A percentile compares a stretch with the other conserved stretches of the same genome.
Evolutionary conservation across 768 basidiomycete species (phyloP).

Genomic region (Rhizopogon salebrosus): DNA sequence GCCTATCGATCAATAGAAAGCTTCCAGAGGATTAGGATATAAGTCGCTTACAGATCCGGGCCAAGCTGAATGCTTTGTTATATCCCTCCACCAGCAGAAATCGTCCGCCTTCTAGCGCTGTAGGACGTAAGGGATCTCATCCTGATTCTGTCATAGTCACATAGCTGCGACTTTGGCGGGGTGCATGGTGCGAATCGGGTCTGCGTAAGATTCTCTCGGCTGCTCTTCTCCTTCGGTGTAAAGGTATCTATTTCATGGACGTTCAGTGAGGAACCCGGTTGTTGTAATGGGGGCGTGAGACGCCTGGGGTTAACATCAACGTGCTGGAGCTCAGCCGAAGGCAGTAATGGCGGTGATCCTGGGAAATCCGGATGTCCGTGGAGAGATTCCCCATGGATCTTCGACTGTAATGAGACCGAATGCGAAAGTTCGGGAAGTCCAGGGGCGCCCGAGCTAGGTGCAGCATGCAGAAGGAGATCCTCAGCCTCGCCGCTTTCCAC

Average conservation of each 20-base stretch:
- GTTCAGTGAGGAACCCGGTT: not conserved
- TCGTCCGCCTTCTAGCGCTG: constrained; percentile 25
- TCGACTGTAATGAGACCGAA: constrained; percentile 1
- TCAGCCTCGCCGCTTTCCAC: constrained; percentile 6
- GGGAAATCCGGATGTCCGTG: constrained; percentile 23
- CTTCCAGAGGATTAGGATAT: not conserved
- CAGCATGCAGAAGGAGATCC: constrained; percentile 7
- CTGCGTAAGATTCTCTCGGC: constrained; percentile 11
- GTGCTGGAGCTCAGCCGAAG: not conserved
- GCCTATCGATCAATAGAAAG: not conserved
- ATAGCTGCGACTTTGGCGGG: constrained; percentile 14
- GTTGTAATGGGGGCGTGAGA: not conserved
- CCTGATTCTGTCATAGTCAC: constrained; percentile 19
- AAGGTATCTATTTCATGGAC: not conserved
- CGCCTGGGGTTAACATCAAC: not conserved
- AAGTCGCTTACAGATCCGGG: not conserved
- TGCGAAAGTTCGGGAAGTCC: constrained; percentile 1
- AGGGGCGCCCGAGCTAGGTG: constrained; percentile 1
- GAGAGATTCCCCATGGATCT: constrained; percentile 7
- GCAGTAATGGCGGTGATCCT: constrained; percentile 13
- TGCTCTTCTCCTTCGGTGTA: not conserved
- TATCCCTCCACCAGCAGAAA: constrained; percentile 28
- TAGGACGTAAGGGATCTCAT: constrained; percentile 17
- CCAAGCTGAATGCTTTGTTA: constrained; percentile 5
- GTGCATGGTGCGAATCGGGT: constrained; percentile 13